A percentile compares a stretch with the other conserved stretches of the same genome.
Conservation (phyloP, 257 asterid species). For the Solanum pimpinellifolium region DNA sequence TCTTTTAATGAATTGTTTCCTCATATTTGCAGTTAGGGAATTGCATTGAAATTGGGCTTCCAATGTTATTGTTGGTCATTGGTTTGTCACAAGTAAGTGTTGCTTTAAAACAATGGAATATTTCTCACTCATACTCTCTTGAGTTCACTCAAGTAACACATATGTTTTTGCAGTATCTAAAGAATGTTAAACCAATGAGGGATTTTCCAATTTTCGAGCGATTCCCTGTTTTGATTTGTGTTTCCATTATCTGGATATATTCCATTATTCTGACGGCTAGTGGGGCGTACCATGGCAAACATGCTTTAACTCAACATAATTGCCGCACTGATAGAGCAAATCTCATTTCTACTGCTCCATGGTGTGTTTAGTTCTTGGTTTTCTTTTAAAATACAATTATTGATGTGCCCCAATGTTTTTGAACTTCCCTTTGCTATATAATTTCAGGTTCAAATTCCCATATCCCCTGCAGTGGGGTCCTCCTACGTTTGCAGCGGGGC, state of each 20-base stretch:
- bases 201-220: constrained; percentile 93
- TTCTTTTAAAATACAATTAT: background rate
- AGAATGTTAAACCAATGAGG: constrained; percentile 73
- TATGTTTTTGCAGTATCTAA: constrained; percentile 64
- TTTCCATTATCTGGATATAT: constrained; percentile 72
- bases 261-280: constrained; percentile 76
- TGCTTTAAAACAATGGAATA: background rate
- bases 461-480: constrained; percentile 99
- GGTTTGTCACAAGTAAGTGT: constrained; percentile 79
- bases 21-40: constrained; percentile 69
- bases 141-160: constrained; percentile 13
- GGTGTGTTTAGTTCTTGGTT: constrained; percentile 31
- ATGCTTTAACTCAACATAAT: constrained; percentile 47
- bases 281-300: constrained; percentile 71
- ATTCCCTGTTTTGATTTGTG: constrained; percentile 70
- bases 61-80: constrained; percentile 73
- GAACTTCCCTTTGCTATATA: background rate
- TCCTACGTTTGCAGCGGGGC: constrained; percentile 91
- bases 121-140: background rate
- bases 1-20: background rate
- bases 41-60: constrained; percentile 91
- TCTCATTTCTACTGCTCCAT: constrained; percentile 84
- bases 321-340: constrained; percentile 86
- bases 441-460: constrained; percentile 81
- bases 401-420: background rate